A percentile compares a stretch with the other conserved stretches of the same genome.
These are phyloP conservation scores for Ramularia endophylla DNA, from an alignment of 2,329 filamentous ascomycete genomes.

Conservation along the genomic window DNA sequence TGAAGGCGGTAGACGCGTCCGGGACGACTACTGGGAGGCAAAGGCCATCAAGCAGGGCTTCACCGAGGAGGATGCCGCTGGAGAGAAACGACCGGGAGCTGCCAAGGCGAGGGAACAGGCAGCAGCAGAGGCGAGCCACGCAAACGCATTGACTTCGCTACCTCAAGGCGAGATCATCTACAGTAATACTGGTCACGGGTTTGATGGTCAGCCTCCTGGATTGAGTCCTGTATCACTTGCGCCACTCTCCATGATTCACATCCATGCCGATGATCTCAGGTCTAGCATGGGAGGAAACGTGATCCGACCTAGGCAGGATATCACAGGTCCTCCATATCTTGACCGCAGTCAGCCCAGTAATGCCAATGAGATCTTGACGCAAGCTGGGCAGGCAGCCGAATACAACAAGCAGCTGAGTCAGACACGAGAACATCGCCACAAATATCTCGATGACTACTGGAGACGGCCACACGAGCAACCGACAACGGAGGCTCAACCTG, in stretches of 20 bases:
- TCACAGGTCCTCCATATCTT: conserved; percentile 80
- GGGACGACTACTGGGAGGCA: conserved; percentile 98
- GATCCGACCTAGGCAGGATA: conserved; percentile 80
- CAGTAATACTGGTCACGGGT: conserved; percentile 54
- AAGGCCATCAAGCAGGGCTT: conserved; percentile 97
- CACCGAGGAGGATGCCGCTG: conserved; percentile 90
- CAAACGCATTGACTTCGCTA: conserved; percentile 53
- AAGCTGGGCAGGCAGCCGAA: conserved; percentile 83
- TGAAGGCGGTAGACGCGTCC: conserved; percentile 78
- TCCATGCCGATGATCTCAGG: conserved; percentile 70
- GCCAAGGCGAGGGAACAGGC: conserved; percentile 81
- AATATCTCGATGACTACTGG: conserved; percentile 79
- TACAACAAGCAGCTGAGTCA: conserved; percentile 81
- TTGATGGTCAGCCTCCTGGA: conserved; percentile 33
- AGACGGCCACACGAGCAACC: conserved; percentile 70
- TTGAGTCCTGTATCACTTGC: conserved; percentile 65
- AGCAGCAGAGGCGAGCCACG: conserved; percentile 57
- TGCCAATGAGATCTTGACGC: conserved; percentile 72
- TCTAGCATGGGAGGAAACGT: conserved; percentile 78
- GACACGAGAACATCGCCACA: conserved; percentile 69
- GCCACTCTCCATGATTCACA: conserved; percentile 78
- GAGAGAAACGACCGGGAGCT: conserved; percentile 90
- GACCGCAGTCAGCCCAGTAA: conserved; percentile 75
- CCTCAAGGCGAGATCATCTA: conserved; percentile 85
- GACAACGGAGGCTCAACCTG: conserved; percentile 41